A percentile compares a stretch with the other conserved stretches of the same genome.
phyloP scores from a whole-genome alignment of 805 yeast species.

The Barnettozyma populi region DNA sequence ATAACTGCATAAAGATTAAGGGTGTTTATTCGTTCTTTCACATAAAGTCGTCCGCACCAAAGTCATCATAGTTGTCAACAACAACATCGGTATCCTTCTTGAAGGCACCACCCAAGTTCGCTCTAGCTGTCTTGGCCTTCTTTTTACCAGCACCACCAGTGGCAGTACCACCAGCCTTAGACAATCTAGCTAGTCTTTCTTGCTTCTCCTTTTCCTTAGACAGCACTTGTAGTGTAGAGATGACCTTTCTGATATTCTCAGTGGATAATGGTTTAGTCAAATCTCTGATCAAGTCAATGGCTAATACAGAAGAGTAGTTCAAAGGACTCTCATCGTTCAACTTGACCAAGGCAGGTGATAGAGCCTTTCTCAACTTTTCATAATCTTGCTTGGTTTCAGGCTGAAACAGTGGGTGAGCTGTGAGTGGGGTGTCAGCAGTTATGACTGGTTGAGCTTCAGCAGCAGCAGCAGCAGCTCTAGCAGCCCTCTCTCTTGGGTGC shows the following conservation, averaged over 20 bases:
- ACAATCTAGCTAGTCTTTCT: conserved; percentile 82
- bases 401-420: conserved; percentile 75
- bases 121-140: conserved; percentile 70
- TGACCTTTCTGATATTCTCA: conserved; percentile 80
- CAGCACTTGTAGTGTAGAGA: conserved; percentile 75
- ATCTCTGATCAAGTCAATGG: conserved; percentile 83
- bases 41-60: conserved; percentile 82
- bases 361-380: conserved; percentile 69
- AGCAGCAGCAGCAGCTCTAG: conserved; percentile 31
- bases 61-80: conserved; percentile 47
- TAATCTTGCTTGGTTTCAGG: conserved; percentile 77
- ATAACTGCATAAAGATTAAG: background rate
- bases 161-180: conserved; percentile 78
- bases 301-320: conserved; percentile 68
- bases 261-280: conserved; percentile 72
- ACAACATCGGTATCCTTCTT: conserved; percentile 65
- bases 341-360: conserved; percentile 54
- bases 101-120: conserved; percentile 56
- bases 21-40: conserved; percentile 21
- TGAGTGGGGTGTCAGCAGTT: conserved; percentile 60
- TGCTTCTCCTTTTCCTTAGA: conserved; percentile 82
- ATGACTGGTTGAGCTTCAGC: conserved; percentile 28
- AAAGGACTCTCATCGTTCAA: conserved; percentile 57
- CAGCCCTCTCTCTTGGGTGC: conserved; percentile 38
- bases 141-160: conserved; percentile 93